Percentiles rank a stretch among this genome's conserved stretches.
These are phyloP conservation scores for Solanum sejunctum DNA, from an alignment of 257 asterid genomes.

Conservation along the genomic window DNA sequence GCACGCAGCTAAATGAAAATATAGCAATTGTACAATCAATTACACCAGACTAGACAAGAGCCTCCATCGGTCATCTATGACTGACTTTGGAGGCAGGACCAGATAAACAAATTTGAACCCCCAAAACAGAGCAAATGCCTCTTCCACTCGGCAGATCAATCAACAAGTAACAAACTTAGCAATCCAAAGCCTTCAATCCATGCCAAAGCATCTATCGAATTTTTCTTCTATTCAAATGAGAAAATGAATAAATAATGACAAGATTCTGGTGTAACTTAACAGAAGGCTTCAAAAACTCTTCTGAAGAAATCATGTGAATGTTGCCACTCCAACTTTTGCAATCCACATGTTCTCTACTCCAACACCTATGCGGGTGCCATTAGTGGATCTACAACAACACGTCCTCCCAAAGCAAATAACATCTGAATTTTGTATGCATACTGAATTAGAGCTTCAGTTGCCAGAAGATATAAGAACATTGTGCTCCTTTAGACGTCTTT, in stretches of 20 bases:
- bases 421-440: neutral
- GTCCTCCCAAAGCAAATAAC: neutral
- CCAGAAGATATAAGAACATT: slow-evolving; percentile 79
- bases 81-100: neutral
- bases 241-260: slow-evolving; percentile 10
- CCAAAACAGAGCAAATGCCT: neutral
- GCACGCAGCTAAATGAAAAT: neutral
- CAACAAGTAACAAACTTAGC: slow-evolving; percentile 7
- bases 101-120: neutral
- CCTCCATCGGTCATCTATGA: neutral
- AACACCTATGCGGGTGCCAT: neutral
- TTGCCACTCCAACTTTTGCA: neutral
- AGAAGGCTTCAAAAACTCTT: neutral
- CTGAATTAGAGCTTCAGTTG: slow-evolving; percentile 13
- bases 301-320: neutral
- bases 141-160: slow-evolving; percentile 3
- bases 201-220: slow-evolving; percentile 19
- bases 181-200: slow-evolving; percentile 17
- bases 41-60: neutral
- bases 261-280: slow-evolving; percentile 6
- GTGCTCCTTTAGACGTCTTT: slow-evolving; percentile 75
- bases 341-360: neutral
- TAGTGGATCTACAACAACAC: neutral
- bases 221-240: slow-evolving; percentile 5
- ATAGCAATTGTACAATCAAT: neutral